A percentile compares a stretch with the other conserved stretches of the same genome.
Evolutionary conservation across 768 basidiomycete species (phyloP).

Genomic region (Kwoniella pini): DNA sequence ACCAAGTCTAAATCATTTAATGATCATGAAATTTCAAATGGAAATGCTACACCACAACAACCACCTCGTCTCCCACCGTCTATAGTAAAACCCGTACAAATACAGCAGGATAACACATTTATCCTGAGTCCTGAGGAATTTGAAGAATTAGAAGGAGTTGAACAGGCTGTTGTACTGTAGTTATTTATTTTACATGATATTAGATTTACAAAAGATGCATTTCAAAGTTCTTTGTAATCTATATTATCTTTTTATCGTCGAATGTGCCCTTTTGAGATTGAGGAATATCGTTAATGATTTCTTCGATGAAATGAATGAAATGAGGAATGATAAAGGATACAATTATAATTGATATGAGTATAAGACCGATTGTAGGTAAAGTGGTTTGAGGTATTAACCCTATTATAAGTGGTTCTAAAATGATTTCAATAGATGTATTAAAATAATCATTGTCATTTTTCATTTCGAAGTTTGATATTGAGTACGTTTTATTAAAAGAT

Average conservation of each 20-base stretch:
- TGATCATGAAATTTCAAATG: background rate
- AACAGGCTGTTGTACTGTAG: constrained; percentile 37
- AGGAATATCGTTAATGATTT: background rate
- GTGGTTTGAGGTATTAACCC: constrained; percentile 36
- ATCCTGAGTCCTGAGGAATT: constrained; percentile 28
- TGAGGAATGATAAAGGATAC: no score
- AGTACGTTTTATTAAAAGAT: no score
- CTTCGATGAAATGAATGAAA: constrained; percentile 10
- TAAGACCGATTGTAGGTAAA: constrained; percentile 23
- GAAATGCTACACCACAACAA: background rate
- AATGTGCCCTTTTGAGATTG: no score
- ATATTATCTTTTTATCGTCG: no score
- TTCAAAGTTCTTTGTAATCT: no score
- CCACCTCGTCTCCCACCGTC: background rate
- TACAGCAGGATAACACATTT: background rate
- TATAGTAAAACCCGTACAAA: background rate
- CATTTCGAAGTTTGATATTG: no score
- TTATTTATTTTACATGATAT: background rate
- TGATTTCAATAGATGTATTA: background rate
- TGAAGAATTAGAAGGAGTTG: constrained; percentile 38
- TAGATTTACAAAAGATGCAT: background rate
- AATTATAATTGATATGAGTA: constrained; percentile 17
- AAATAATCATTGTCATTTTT: background rate
- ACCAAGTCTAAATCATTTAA: background rate
- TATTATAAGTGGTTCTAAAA: constrained; percentile 18